These are phyloP conservation scores for Aspergillus haitiensis DNA, from an alignment of 495 filamentous ascomycete species.

Conservation along the genomic window DNA sequence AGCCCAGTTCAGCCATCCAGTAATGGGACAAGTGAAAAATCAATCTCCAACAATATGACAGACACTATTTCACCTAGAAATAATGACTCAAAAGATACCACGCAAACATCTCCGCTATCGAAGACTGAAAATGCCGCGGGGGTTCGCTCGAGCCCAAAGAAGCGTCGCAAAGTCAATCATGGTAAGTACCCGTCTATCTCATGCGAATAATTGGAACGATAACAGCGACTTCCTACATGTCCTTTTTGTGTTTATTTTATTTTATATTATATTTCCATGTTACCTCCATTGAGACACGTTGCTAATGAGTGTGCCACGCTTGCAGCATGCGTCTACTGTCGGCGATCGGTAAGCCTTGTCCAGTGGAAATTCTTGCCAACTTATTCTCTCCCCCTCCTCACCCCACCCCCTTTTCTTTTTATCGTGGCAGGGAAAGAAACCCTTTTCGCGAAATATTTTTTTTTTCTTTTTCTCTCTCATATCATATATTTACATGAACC, in stretches of 20 bases:
- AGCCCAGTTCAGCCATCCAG: slow-evolving; percentile 29
- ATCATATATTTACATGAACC: slow-evolving; percentile 11
- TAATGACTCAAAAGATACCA: slow-evolving; percentile 28
- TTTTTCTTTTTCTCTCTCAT: neutral
- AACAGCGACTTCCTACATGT: slow-evolving; percentile 29
- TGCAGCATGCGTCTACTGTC: slow-evolving; percentile 97
- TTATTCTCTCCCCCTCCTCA: slow-evolving; percentile 10
- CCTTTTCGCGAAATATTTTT: slow-evolving; percentile 3
- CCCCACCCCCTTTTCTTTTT: slow-evolving; percentile 12
- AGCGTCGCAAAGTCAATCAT: slow-evolving; percentile 99
- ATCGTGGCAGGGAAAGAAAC: slow-evolving; percentile 11
- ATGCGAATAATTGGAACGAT: slow-evolving; percentile 36
- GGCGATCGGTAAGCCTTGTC: slow-evolving; percentile 82
- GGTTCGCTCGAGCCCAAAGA: slow-evolving; percentile 70
- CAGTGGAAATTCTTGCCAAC: slow-evolving; percentile 7
- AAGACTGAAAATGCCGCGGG: slow-evolving; percentile 42
- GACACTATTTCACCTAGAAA: slow-evolving; percentile 29
- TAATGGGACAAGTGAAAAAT: slow-evolving; percentile 24
- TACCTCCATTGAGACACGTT: slow-evolving; percentile 26
- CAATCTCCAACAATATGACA: slow-evolving; percentile 14
- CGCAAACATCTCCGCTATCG: slow-evolving; percentile 33
- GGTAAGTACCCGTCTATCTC: slow-evolving; percentile 58
- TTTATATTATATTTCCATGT: slow-evolving; percentile 28
- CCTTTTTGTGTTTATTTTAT: too few relatives aligned
- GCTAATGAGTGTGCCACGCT: slow-evolving; percentile 30